A percentile compares a stretch with the other conserved stretches of the same genome.
These are phyloP conservation scores for Tylopilus sp. DNA, from an alignment of 768 basidiomycete genomes.

Conservation along the genomic window DNA sequence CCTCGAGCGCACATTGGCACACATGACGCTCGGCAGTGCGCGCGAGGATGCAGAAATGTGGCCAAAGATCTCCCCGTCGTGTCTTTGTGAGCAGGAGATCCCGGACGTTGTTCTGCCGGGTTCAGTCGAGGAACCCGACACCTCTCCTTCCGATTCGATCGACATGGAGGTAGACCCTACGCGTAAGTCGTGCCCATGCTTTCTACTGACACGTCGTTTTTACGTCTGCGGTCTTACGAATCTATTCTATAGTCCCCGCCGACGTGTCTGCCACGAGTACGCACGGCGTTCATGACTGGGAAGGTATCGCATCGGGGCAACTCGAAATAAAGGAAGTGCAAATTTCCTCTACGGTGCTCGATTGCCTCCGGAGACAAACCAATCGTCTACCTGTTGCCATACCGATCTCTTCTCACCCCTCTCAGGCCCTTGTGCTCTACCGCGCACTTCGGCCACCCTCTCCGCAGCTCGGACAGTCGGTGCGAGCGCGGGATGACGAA, in stretches of 20 bases:
- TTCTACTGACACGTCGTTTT: neutral
- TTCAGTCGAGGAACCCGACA: slow-evolving; percentile 41
- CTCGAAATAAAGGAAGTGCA: slow-evolving; percentile 28
- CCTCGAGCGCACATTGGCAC: slow-evolving; percentile 57
- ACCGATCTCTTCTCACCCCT: slow-evolving; percentile 12
- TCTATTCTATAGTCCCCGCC: slow-evolving; percentile 2
- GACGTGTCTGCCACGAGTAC: slow-evolving; percentile 18
- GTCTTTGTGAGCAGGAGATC: slow-evolving; percentile 4
- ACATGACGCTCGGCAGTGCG: slow-evolving; percentile 36
- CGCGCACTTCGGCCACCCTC: slow-evolving; percentile 36
- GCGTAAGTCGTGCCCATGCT: slow-evolving; percentile 40
- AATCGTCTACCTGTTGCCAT: slow-evolving; percentile 21
- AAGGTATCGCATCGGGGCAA: slow-evolving; percentile 25
- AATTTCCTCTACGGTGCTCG: slow-evolving; percentile 45
- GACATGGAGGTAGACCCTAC: slow-evolving; percentile 71
- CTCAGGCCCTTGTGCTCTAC: slow-evolving; percentile 55
- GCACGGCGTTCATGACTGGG: slow-evolving; percentile 2
- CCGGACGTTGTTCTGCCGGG: slow-evolving; percentile 28
- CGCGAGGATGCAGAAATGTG: slow-evolving; percentile 20
- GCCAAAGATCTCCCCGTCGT: slow-evolving; percentile 6
- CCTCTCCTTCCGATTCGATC: slow-evolving; percentile 45
- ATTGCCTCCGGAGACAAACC: slow-evolving; percentile 38
- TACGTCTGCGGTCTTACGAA: neutral
- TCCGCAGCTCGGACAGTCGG: neutral
- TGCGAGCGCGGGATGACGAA: slow-evolving; percentile 2